Base-by-base conservation (phyloP, 2,329 filamentous ascomycete genomes). In the Aspergillus sp. region DNA sequence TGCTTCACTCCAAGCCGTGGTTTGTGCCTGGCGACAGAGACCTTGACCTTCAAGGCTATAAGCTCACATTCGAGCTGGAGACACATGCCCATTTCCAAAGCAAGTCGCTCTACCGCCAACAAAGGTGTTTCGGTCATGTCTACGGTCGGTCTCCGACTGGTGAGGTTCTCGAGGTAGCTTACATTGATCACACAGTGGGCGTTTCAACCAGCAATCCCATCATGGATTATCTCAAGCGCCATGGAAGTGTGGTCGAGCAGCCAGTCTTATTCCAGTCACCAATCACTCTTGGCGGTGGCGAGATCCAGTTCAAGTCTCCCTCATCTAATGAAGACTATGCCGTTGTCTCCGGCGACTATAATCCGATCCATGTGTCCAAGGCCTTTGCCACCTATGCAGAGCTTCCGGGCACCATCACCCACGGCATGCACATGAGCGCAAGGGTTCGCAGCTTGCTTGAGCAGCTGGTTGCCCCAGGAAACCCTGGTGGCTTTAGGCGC, bases 361-460 rank as follows among this genome's bases (percentile, higher is more conserved):
- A 98, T 79, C 94, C 94, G 15, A 97, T 98, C 65, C 94, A 98
- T 82, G 92, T 97, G 48, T 96, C 93, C n/a, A 89, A 92, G 55
- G 90, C 96, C 51, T 97, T 97, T 79, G 90, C 94, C 17, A 91
- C 86, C 77, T 97, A 97, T 72, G 94, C 94, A 73, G 93, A 92
- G 75, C 85, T 97, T 13, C 92, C 92, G 2, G 94, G 93, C 50
- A 97, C 94, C 41, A 97, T 98, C 72, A 97, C 94, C 0, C 94
- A 98, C 75, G 94, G 94, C 76, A 97, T 98, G 94, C 97, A 97
- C 83, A 94, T 92, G 0, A 97, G 92, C 76, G 94, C 94, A 64
- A 90, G 92, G 25, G 92, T 97, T 81, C 97, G 97, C 83, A 28
- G 54, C 15, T 43, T 57, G 4, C 41, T 61, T 7, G 59, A 61